A percentile compares a stretch with the other conserved stretches of the same genome.
Conservation (phyloP, 179 eudicot genomes). For the Corrigiola litoralis region DNA sequence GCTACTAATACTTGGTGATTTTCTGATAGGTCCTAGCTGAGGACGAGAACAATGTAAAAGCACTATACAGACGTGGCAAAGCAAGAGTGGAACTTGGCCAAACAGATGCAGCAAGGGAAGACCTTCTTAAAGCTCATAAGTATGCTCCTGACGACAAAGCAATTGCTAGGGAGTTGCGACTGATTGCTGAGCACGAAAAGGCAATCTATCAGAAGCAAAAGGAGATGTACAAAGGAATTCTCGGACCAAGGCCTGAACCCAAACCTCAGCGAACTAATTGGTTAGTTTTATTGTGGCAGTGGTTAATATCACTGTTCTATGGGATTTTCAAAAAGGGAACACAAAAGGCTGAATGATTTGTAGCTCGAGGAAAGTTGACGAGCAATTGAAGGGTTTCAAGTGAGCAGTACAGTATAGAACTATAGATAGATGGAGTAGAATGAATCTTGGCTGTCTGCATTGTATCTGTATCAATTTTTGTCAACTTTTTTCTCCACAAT, state of each 20-base stretch:
- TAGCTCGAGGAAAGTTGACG: background rate
- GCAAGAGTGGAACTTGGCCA: slow-evolving; percentile 93
- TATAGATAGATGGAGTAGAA: too few species aligned
- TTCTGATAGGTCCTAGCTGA: slow-evolving; percentile 55
- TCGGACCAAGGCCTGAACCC: slow-evolving; percentile 83
- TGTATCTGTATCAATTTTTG: too few species aligned
- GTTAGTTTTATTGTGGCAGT: slow-evolving; percentile 68
- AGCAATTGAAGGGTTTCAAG: background rate
- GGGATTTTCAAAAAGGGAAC: slow-evolving; percentile 42
- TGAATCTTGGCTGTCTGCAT: too few species aligned
- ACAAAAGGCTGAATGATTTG: slow-evolving; percentile 42
- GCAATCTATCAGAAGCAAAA: slow-evolving; percentile 84
- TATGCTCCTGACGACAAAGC: slow-evolving; percentile 84
- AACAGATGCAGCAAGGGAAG: slow-evolving; percentile 86
- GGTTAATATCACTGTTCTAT: slow-evolving; percentile 56
- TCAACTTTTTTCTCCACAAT: too few species aligned
- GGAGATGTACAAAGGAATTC: slow-evolving; percentile 90
- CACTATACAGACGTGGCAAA: slow-evolving; percentile 86
- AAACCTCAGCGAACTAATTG: slow-evolving; percentile 51
- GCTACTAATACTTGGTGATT: background rate
- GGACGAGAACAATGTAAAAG: slow-evolving; percentile 83
- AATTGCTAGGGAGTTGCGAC: slow-evolving; percentile 55
- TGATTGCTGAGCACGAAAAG: slow-evolving; percentile 83
- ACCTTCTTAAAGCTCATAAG: slow-evolving; percentile 80
- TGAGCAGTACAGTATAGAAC: too few species aligned